Base-by-base conservation (phyloP, 2,329 filamentous ascomycete genomes). In the Penicillium polonicum region DNA sequence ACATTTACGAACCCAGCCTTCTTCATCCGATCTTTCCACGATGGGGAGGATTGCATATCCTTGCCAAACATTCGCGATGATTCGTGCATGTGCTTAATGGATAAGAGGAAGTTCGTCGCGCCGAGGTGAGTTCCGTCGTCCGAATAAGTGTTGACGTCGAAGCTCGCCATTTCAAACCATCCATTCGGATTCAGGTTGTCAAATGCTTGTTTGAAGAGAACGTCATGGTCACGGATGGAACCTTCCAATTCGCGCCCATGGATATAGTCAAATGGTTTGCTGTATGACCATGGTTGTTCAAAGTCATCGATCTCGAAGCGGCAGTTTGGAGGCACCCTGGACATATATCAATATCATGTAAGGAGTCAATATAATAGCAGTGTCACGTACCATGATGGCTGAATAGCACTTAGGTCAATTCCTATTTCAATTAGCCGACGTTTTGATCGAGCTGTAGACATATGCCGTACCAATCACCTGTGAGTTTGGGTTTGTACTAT, bases 131-230 rank as follows among this genome's bases (percentile, higher is more conserved):
- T 72, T 1, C 42, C 64, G 48, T 73, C 70, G n/a, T 72, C 70
- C 21, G 92, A 96, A 73, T 96, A 92, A 0, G 92, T 96, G 73
- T 96, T 96, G 72, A 96, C 88, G 74, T 97, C 92, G 55, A 97
- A 88, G 15, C 83, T 88, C 10, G 92, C 57, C 21, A 72, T 67
- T 49, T 72, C 70, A 25, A 72, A 61, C 60, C 64, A 72, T 21
- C 70, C 70, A 9, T 62, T 62, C 3, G 69, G 69, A 12, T 63
- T 66, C 7, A 72, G 59, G 29, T 67, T 65, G 12, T 65, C 51
- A n/a, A 59, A 60, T 4, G 64, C 67, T 41, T 68, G 68, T 9
- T 45, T 35, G 52, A 71, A 71, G n/a, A 72, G 58, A n/a, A 45
- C 33, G 29, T 68, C 60, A 51, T 70, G 62, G 56, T 72, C 63